Conservation (phyloP, 1,284 basidiomycete species). For the Bondarzewia mesenterica region DNA sequence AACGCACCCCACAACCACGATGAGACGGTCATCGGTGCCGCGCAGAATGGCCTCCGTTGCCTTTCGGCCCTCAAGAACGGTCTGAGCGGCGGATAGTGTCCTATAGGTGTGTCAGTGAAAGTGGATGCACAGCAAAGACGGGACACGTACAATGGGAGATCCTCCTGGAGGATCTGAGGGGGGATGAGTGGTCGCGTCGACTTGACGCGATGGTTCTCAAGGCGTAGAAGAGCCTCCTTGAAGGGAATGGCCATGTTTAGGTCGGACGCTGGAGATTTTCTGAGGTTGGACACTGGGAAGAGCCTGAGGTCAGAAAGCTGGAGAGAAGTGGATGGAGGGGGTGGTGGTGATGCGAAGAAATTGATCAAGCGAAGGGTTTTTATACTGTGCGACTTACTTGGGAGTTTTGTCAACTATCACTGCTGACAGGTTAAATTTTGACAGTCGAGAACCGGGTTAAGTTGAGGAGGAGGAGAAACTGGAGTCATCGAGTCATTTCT, state of each 20-base stretch:
- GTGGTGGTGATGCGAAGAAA: background rate
- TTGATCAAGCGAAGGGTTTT: background rate
- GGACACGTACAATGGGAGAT: slow-evolving; percentile 59
- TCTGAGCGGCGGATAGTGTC: slow-evolving; percentile 66
- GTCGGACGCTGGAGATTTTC: slow-evolving; percentile 25
- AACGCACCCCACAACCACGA: slow-evolving; percentile 81
- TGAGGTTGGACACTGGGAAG: background rate
- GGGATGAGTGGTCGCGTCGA: slow-evolving; percentile 84
- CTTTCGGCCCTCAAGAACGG: slow-evolving; percentile 79
- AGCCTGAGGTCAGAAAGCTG: background rate
- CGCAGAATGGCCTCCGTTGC: slow-evolving; percentile 73
- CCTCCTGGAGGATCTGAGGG: slow-evolving; percentile 88
- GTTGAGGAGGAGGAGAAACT: too few relatives aligned
- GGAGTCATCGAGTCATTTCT: background rate
- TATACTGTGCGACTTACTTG: background rate
- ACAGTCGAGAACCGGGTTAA: background rate
- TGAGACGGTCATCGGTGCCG: slow-evolving; percentile 82
- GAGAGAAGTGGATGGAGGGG: background rate
- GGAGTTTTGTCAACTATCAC: background rate
- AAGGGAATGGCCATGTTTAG: slow-evolving; percentile 49
- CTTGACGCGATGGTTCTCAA: slow-evolving; percentile 85
- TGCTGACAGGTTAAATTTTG: background rate
- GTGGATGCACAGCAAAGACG: background rate
- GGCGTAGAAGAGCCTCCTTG: slow-evolving; percentile 68
- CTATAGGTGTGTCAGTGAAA: slow-evolving; percentile 25